Percentiles rank a stretch among this genome's conserved stretches.
Conservation (phyloP, 768 basidiomycete genomes). For the Rhizopogon rudus region DNA sequence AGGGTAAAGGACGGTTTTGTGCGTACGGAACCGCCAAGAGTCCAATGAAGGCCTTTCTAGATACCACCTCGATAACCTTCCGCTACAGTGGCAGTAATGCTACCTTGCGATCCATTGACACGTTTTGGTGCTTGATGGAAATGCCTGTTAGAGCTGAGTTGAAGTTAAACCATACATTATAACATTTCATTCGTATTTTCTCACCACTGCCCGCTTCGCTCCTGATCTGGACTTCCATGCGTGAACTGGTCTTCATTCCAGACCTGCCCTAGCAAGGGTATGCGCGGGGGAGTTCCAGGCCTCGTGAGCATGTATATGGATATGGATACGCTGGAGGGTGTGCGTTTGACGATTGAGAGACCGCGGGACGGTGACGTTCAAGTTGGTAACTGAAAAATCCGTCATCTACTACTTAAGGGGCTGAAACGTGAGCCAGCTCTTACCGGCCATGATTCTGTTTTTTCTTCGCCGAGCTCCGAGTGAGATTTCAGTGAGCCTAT, state of each 20-base stretch:
- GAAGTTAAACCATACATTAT: constrained; percentile 3
- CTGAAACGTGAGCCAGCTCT: too few relatives aligned
- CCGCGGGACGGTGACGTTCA: too few relatives aligned
- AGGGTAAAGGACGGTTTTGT: neutral
- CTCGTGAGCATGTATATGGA: too few relatives aligned
- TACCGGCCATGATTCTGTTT: too few relatives aligned
- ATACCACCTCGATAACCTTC: constrained; percentile 64
- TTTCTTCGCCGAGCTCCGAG: too few relatives aligned
- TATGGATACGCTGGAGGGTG: too few relatives aligned
- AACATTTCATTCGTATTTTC: neutral
- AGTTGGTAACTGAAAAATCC: too few relatives aligned
- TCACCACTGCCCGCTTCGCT: constrained; percentile 56
- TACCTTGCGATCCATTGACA: constrained; percentile 34
- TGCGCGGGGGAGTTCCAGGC: too few relatives aligned
- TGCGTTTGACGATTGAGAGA: too few relatives aligned
- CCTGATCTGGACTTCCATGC: constrained; percentile 67
- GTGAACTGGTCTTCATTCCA: constrained; percentile 68
- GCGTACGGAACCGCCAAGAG: constrained; percentile 43
- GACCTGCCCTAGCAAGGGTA: too few relatives aligned
- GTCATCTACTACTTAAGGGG: too few relatives aligned
- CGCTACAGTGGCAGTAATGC: constrained; percentile 34
- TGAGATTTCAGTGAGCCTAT: too few relatives aligned
- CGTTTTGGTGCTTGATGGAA: constrained; percentile 67
- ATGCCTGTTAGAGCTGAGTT: constrained; percentile 44
- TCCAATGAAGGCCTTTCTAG: constrained; percentile 75